phyloP scores from a whole-genome alignment of 495 filamentous ascomycete species.

The Aspergillus cristatus region DNA sequence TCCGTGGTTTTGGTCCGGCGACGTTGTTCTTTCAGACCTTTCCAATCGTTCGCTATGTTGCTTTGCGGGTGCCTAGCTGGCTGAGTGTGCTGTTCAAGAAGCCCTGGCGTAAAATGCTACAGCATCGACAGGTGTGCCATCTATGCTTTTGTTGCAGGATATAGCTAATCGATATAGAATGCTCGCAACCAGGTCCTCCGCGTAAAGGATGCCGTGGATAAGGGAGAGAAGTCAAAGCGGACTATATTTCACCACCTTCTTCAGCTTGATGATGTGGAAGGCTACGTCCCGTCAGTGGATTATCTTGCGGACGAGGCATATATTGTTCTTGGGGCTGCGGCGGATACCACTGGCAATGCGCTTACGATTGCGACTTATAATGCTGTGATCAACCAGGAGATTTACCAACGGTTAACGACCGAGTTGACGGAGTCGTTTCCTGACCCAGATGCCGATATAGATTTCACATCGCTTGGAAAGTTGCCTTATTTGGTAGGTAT shows the following conservation, averaged over 20 bases:
- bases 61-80: constrained; percentile 12
- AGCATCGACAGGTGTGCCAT: constrained; percentile 15
- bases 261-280: constrained; percentile 12
- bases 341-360: constrained; percentile 34
- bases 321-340: constrained; percentile 20
- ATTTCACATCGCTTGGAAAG: constrained; percentile 15
- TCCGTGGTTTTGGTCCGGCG: constrained; percentile 9
- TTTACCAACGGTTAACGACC: constrained; percentile 15
- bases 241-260: constrained; percentile 31
- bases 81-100: constrained; percentile 9
- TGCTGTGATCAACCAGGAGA: constrained; percentile 19
- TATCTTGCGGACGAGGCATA: constrained; percentile 25
- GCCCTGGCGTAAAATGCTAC: constrained; percentile 7
- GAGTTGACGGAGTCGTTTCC: constrained; percentile 29
- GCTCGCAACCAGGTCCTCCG: constrained; percentile 9
- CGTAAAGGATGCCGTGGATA: constrained; percentile 10
- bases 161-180: constrained; percentile 2
- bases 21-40: constrained; percentile 18
- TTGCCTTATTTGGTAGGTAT: constrained; percentile 26
- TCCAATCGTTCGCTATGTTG: constrained; percentile 7
- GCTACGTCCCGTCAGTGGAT: constrained; percentile 9
- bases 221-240: constrained; percentile 10
- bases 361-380: constrained; percentile 27
- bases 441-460: constrained; percentile 9
- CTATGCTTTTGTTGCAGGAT: constrained; percentile 3